Percentiles rank a stretch among this genome's conserved stretches.
Conservation (phyloP, 257 asterid species). For the Solanum sejunctum region DNA sequence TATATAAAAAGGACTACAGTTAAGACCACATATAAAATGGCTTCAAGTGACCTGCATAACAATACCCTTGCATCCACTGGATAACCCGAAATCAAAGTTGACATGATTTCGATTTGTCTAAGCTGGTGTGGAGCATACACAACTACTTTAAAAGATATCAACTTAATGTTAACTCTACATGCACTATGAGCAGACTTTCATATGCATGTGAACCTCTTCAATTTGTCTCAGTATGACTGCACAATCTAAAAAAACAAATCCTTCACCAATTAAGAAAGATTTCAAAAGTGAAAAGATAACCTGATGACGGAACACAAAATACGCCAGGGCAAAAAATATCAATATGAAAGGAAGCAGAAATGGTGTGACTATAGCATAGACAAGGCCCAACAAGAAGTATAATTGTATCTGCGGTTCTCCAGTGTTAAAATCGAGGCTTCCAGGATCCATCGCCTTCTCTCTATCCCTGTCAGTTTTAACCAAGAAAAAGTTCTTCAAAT, state of each 20-base stretch:
- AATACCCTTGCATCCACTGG: not conserved
- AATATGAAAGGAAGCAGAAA: conserved; percentile 74
- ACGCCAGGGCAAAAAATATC: conserved; percentile 81
- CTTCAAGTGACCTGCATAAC: not conserved
- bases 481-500: conserved; percentile 67
- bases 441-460: conserved; percentile 93
- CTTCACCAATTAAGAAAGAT: not conserved
- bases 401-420: conserved; percentile 89
- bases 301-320: conserved; percentile 88
- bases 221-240: not conserved
- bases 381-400: conserved; percentile 79
- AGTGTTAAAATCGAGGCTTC: conserved; percentile 72
- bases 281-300: conserved; percentile 15
- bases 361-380: conserved; percentile 84
- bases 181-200: not conserved
- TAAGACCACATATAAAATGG: not conserved
- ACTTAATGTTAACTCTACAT: not conserved
- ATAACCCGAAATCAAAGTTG: not conserved
- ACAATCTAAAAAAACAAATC: not conserved
- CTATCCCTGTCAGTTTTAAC: conserved; percentile 93
- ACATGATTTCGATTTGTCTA: not conserved
- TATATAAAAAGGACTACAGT: not conserved
- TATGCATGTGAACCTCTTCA: not conserved
- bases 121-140: not conserved
- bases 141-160: not conserved